Evolutionary conservation across 1,284 basidiomycete genomes (phyloP).

Genomic region (Inonotus hispidus): DNA sequence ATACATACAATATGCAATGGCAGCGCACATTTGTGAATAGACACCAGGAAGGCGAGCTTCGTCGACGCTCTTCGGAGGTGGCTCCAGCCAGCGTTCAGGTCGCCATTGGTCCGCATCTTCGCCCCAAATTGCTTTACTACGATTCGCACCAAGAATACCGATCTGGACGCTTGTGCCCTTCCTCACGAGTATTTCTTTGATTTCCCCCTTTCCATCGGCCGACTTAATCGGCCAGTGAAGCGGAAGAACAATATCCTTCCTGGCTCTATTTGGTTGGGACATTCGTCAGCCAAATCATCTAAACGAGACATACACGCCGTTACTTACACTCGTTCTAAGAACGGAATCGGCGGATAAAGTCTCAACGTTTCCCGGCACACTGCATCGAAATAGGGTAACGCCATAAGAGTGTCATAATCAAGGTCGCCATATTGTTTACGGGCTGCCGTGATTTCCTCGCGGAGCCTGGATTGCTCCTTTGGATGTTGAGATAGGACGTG

Average conservation of each 20-base stretch:
- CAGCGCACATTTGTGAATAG: conserved; percentile 21
- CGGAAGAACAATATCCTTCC: conserved; percentile 18
- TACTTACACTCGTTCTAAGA: conserved; percentile 14
- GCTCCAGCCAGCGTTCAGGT: conserved; percentile 23
- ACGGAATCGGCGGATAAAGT: conserved; percentile 1
- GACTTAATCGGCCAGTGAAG: conserved; percentile 19
- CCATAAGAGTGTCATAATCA: conserved; percentile 27
- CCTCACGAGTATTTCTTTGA: conserved; percentile 17
- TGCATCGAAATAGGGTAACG: conserved; percentile 30
- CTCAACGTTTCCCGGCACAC: conserved; percentile 32
- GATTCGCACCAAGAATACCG: conserved; percentile 20
- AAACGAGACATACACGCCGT: background rate
- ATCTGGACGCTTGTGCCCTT: conserved; percentile 21
- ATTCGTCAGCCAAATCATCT: background rate
- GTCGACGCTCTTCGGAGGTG: conserved; percentile 10
- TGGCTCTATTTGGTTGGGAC: background rate
- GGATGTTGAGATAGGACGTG: conserved; percentile 24
- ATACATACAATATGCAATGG: background rate
- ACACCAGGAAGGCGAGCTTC: conserved; percentile 21
- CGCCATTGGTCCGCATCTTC: conserved; percentile 22
- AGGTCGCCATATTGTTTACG: conserved; percentile 23
- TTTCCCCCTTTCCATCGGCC: conserved; percentile 7
- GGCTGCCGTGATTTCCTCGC: conserved; percentile 24
- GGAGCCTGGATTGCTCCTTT: conserved; percentile 24
- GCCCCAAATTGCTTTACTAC: conserved; percentile 21